These are phyloP conservation scores for Phylloporus scabripes DNA, from an alignment of 768 basidiomycete species.

Conservation along the genomic window DNA sequence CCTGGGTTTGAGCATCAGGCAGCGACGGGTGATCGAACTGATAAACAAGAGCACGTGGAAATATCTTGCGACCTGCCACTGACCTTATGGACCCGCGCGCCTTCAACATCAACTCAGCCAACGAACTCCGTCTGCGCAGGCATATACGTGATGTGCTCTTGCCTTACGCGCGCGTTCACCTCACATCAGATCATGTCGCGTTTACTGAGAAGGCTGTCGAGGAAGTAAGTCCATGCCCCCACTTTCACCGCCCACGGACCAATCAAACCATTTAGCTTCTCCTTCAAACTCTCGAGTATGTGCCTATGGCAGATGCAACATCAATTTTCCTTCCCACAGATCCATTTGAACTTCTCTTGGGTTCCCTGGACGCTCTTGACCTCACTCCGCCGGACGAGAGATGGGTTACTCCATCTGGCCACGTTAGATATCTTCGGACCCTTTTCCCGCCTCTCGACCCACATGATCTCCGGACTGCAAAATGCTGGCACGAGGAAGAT, in stretches of 20 bases:
- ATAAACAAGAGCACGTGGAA: neutral
- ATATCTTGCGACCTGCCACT: neutral
- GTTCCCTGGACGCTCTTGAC: constrained; percentile 29
- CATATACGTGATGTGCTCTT: constrained; percentile 54
- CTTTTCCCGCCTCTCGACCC: constrained; percentile 10
- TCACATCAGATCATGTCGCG: constrained; percentile 49
- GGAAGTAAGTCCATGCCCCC: constrained; percentile 31
- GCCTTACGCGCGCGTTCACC: constrained; percentile 47
- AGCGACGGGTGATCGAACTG: too few relatives aligned
- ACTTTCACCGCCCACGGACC: neutral
- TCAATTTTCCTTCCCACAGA: constrained; percentile 51
- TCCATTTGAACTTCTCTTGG: constrained; percentile 44
- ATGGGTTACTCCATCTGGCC: constrained; percentile 30
- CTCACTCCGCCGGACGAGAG: constrained; percentile 40
- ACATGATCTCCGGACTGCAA: constrained; percentile 33
- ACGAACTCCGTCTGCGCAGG: constrained; percentile 23
- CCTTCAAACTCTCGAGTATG: constrained; percentile 33
- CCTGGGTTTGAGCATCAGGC: neutral
- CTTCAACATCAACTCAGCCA: constrained; percentile 16
- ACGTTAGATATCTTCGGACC: constrained; percentile 17
- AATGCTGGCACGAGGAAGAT: constrained; percentile 33
- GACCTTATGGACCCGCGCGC: constrained; percentile 11
- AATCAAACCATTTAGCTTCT: constrained; percentile 34
- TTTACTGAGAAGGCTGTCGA: constrained; percentile 47
- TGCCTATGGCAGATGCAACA: constrained; percentile 47